These are phyloP conservation scores for Populus trichocarpa DNA, from an alignment of 441 rosid genomes.

Conservation along the genomic window DNA sequence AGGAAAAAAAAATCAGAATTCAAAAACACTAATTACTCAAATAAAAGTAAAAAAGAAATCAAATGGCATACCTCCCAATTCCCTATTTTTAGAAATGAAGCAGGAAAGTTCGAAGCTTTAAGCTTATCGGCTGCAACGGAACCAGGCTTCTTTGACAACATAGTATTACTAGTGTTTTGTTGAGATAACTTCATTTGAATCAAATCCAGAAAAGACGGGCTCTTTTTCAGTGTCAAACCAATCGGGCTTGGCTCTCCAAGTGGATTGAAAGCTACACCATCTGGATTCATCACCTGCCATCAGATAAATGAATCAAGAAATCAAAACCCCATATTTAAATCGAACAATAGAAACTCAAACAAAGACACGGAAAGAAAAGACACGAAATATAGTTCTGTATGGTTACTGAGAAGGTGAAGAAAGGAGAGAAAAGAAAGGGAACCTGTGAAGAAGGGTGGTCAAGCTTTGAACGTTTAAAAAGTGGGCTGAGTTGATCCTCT, in stretches of 20 bases:
- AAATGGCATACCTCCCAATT: conserved; percentile 70
- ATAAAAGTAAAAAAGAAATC: background rate
- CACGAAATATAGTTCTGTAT: background rate
- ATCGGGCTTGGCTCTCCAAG: conserved; percentile 95
- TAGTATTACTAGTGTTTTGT: conserved; percentile 26
- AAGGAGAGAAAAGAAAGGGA: background rate
- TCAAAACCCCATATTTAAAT: background rate
- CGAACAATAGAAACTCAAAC: background rate
- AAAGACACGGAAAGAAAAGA: background rate
- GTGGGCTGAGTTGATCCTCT: conserved; percentile 30
- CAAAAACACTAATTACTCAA: background rate
- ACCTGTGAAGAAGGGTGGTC: conserved; percentile 28
- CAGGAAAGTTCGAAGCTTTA: conserved; percentile 95
- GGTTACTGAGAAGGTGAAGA: background rate
- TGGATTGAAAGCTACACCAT: conserved; percentile 43
- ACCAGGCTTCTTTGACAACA: conserved; percentile 37
- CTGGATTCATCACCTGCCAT: background rate
- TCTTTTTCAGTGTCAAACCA: conserved; percentile 84
- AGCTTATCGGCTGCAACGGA: conserved; percentile 53
- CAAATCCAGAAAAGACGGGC: conserved; percentile 89
- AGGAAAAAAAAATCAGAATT: background rate
- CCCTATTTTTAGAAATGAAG: conserved; percentile 68
- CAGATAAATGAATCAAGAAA: background rate
- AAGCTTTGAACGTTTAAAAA: conserved; percentile 31
- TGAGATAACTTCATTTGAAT: conserved; percentile 89